A percentile compares a stretch with the other conserved stretches of the same genome.
These are phyloP conservation scores for Allodekkera sacchari DNA, from an alignment of 805 yeast genomes.

Conservation along the genomic window DNA sequence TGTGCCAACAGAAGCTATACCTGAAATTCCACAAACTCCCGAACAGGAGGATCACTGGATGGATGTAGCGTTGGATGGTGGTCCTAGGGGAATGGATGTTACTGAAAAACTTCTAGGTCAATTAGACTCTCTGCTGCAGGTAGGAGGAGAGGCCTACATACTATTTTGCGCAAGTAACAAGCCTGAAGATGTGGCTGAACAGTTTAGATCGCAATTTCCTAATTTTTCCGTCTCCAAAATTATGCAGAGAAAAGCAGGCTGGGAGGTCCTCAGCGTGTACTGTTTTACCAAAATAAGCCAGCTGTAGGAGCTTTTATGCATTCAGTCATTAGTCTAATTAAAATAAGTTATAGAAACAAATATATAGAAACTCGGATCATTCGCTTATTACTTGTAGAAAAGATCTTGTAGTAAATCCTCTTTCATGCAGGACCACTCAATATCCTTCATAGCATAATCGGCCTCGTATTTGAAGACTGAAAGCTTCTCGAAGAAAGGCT, in stretches of 20 bases:
- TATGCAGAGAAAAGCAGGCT: conserved; percentile 76
- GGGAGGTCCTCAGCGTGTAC: conserved; percentile 84
- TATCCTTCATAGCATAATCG: conserved; percentile 40
- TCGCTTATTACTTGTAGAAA: conserved; percentile 19
- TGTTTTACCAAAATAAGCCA: conserved; percentile 35
- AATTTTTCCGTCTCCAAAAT: conserved; percentile 49
- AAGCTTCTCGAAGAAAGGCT: conserved; percentile 57
- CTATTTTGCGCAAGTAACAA: conserved; percentile 87
- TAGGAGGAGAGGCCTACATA: conserved; percentile 72
- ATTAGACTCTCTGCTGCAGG: conserved; percentile 44
- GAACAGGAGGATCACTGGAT: conserved; percentile 52
- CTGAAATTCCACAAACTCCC: conserved; percentile 38
- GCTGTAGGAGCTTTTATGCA: neutral
- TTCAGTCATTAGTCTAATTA: neutral
- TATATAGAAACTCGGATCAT: conserved; percentile 1
- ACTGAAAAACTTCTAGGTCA: conserved; percentile 55
- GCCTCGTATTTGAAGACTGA: conserved; percentile 60
- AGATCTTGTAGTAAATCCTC: conserved; percentile 55
- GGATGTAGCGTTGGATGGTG: conserved; percentile 86
- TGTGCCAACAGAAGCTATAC: conserved; percentile 80
- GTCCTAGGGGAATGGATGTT: conserved; percentile 81
- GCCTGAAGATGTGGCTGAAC: conserved; percentile 50
- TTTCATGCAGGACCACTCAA: conserved; percentile 40
- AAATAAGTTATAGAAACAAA: neutral
- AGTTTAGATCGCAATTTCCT: conserved; percentile 28